phyloP scores from a whole-genome alignment of 768 basidiomycete genomes.

The Phaeotremella skinneri region DNA sequence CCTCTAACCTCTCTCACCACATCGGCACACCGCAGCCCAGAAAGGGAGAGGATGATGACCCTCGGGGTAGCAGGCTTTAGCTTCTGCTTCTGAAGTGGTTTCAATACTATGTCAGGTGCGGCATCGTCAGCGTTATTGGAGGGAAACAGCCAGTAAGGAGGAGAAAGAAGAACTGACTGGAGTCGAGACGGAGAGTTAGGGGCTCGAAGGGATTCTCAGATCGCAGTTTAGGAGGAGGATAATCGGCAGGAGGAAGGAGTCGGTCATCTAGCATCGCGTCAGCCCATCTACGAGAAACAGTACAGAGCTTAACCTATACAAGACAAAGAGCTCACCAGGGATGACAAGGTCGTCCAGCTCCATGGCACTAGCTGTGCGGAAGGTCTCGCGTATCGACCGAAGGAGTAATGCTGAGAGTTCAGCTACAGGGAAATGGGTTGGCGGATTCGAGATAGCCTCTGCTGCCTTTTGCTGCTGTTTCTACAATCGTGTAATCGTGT shows the following conservation, averaged over 20 bases:
- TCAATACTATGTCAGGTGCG: conserved; percentile 63
- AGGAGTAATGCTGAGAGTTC: conserved; percentile 29
- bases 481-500: conserved; percentile 3
- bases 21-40: conserved; percentile 90
- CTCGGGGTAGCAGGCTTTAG: conserved; percentile 71
- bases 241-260: conserved; percentile 12
- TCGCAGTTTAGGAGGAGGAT: conserved; percentile 61
- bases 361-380: conserved; percentile 66
- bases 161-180: neutral
- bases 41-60: conserved; percentile 75
- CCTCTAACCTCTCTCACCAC: conserved; percentile 58
- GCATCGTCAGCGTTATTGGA: conserved; percentile 49
- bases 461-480: conserved; percentile 9
- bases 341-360: conserved; percentile 78
- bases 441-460: conserved; percentile 5
- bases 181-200: neutral
- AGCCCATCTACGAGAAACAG: no score
- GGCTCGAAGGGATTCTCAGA: conserved; percentile 19
- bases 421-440: conserved; percentile 25
- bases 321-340: conserved; percentile 76
- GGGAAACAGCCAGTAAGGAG: neutral
- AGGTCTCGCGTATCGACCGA: conserved; percentile 57
- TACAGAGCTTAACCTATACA: no score
- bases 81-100: conserved; percentile 63
- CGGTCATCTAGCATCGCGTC: conserved; percentile 11